Conservation (phyloP, 2,329 filamentous ascomycete species). For the Penicillium occitanis region DNA sequence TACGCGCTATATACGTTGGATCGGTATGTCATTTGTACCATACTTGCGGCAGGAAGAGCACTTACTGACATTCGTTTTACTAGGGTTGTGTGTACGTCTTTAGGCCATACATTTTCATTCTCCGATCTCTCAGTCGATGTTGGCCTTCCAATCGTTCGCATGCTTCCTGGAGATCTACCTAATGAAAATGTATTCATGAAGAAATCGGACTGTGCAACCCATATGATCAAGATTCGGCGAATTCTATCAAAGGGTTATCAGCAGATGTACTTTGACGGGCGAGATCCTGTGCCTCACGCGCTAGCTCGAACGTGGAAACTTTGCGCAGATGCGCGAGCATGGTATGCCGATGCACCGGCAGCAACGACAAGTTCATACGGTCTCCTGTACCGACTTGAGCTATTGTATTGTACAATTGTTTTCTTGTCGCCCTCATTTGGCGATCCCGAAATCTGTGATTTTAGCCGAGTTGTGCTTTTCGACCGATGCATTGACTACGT, state of each 20-base stretch:
- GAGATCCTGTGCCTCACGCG: conserved; percentile 65
- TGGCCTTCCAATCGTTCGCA: conserved; percentile 47
- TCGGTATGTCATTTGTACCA: conserved; percentile 54
- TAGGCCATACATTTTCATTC: conserved; percentile 89
- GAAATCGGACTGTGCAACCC: conserved; percentile 67
- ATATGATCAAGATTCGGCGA: conserved; percentile 79
- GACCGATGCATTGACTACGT: conserved; percentile 84
- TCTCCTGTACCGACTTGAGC: conserved; percentile 79
- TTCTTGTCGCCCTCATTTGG: conserved; percentile 78
- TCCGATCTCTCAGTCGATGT: conserved; percentile 86
- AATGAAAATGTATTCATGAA: conserved; percentile 52
- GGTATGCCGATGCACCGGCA: conserved; percentile 74
- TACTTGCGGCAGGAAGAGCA: background rate
- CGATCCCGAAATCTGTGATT: conserved; percentile 68
- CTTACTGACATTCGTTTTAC: conserved; percentile 26
- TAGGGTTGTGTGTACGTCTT: conserved; percentile 83
- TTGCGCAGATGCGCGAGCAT: conserved; percentile 64
- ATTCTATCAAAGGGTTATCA: conserved; percentile 90
- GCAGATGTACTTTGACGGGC: conserved; percentile 76
- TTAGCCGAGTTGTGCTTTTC: conserved; percentile 78
- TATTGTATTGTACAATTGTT: conserved; percentile 88
- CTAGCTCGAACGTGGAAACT: conserved; percentile 48
- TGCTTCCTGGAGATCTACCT: conserved; percentile 46
- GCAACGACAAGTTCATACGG: conserved; percentile 65
- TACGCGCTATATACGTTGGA: conserved; percentile 90